These are phyloP conservation scores for Platanthera guangdongensis DNA, from an alignment of 106 monocot species.

Conservation along the genomic window DNA sequence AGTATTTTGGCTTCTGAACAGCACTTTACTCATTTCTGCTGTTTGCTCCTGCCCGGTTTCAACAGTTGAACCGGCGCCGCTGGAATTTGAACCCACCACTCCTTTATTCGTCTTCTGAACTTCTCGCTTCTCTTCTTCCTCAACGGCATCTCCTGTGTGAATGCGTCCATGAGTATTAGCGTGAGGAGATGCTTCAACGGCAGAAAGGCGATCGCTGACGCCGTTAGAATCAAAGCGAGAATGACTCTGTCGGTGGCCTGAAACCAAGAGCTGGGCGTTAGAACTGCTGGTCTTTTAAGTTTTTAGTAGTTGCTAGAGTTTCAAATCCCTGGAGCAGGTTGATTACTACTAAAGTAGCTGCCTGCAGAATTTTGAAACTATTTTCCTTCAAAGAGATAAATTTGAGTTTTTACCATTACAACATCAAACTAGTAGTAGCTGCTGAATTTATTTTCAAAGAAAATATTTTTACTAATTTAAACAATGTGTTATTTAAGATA, in stretches of 20 bases:
- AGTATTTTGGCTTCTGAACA: no score
- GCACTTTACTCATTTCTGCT: not conserved
- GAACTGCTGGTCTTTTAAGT: no score
- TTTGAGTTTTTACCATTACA: no score
- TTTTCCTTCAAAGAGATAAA: no score
- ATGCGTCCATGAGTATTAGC: constrained; percentile 34
- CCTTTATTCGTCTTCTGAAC: constrained; percentile 34
- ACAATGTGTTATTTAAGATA: no score
- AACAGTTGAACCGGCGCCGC: constrained; percentile 48
- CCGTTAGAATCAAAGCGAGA: constrained; percentile 18
- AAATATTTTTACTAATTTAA: no score
- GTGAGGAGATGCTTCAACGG: constrained; percentile 39
- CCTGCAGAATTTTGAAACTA: no score
- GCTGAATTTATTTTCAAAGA: no score
- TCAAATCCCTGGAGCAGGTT: no score
- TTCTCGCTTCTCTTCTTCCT: constrained; percentile 40
- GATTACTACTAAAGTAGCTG: no score
- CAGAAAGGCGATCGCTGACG: constrained; percentile 32
- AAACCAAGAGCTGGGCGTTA: not conserved
- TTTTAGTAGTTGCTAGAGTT: no score
- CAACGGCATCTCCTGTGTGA: constrained; percentile 62
- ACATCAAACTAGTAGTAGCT: no score
- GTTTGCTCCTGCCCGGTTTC: not conserved
- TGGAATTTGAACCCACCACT: constrained; percentile 79
- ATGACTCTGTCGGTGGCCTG: constrained; percentile 45